Percentiles rank a stretch among this genome's conserved stretches.
phyloP scores from a whole-genome alignment of 2,329 filamentous ascomycete species.

The Sclerotinia minor region DNA sequence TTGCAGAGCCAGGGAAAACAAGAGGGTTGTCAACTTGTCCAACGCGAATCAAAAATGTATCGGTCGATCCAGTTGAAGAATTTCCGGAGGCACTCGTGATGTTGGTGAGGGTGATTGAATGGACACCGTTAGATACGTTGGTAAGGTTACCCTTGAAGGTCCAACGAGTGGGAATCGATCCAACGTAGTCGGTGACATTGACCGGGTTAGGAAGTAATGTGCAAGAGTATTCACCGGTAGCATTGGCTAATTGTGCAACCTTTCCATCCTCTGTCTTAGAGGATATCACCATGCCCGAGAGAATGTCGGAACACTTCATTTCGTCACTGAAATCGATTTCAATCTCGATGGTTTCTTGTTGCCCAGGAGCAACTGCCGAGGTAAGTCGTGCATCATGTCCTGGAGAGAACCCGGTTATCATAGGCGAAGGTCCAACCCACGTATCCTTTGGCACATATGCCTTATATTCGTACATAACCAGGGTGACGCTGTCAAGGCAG shows the following conservation, averaged over 20 bases:
- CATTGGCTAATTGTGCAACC: slow-evolving; percentile 47
- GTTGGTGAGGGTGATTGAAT: slow-evolving; percentile 58
- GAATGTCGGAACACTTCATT: slow-evolving; percentile 61
- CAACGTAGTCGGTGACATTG: slow-evolving; percentile 47
- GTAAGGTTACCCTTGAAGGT: slow-evolving; percentile 52
- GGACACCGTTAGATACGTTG: slow-evolving; percentile 61
- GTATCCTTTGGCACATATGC: slow-evolving; percentile 55
- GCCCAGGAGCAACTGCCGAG: slow-evolving; percentile 47
- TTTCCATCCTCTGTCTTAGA: slow-evolving; percentile 53
- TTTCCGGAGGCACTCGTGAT: slow-evolving; percentile 45
- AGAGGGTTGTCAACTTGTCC: slow-evolving; percentile 60
- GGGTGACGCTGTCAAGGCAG: slow-evolving; percentile 56
- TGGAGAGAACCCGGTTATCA: slow-evolving; percentile 57
- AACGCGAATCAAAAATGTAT: slow-evolving; percentile 62
- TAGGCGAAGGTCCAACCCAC: slow-evolving; percentile 54
- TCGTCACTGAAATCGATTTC: slow-evolving; percentile 58
- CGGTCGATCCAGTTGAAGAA: slow-evolving; percentile 53
- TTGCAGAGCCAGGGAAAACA: slow-evolving; percentile 55
- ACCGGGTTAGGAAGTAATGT: slow-evolving; percentile 47
- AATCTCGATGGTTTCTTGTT: slow-evolving; percentile 50
- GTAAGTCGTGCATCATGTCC: slow-evolving; percentile 60
- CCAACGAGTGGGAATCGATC: slow-evolving; percentile 56
- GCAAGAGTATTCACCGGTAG: slow-evolving; percentile 43
- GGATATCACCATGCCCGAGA: slow-evolving; percentile 50
- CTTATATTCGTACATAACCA: slow-evolving; percentile 56